A percentile compares a stretch with the other conserved stretches of the same genome.
Conservation (phyloP, 495 filamentous ascomycete genomes). For the Amorphotheca resinae region DNA sequence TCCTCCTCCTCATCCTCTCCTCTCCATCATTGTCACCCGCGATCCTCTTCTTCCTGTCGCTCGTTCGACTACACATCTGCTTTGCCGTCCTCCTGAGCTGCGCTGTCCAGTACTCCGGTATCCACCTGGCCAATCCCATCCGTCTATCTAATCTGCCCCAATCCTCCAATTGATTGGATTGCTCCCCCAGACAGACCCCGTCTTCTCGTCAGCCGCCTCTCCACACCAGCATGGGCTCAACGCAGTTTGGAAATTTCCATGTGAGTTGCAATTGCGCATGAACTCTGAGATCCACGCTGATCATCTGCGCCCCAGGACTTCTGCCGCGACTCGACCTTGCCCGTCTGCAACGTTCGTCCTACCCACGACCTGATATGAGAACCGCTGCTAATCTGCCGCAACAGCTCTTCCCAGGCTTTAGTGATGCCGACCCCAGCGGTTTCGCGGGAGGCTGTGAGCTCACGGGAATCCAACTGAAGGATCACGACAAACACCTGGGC, state of each 20-base stretch:
- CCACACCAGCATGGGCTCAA: conserved; percentile 35
- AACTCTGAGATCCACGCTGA: not conserved
- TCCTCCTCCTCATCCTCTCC: no score
- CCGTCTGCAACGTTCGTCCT: conserved; percentile 84
- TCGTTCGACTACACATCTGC: no score
- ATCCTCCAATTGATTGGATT: no score
- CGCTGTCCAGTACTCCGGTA: no score
- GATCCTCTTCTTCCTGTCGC: no score
- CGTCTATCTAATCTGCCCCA: no score
- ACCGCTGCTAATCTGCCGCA: conserved; percentile 8
- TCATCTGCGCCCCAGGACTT: conserved; percentile 48
- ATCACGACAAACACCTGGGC: conserved; percentile 48
- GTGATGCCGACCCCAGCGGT: conserved; percentile 27
- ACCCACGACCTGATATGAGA: conserved; percentile 2
- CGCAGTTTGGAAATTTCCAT: conserved; percentile 83
- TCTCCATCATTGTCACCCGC: no score
- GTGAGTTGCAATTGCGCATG: conserved; percentile 38
- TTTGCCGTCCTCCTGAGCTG: no score
- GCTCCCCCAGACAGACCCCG: no score
- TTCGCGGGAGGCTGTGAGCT: conserved; percentile 57
- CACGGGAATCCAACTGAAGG: conserved; percentile 56
- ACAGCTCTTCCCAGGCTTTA: conserved; percentile 32
- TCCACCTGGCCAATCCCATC: no score
- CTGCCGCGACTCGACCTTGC: conserved; percentile 91
- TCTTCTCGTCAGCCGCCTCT: no score